Base-by-base conservation (phyloP, 2,329 filamentous ascomycete genomes). In the Colletotrichum cordylinicola region DNA sequence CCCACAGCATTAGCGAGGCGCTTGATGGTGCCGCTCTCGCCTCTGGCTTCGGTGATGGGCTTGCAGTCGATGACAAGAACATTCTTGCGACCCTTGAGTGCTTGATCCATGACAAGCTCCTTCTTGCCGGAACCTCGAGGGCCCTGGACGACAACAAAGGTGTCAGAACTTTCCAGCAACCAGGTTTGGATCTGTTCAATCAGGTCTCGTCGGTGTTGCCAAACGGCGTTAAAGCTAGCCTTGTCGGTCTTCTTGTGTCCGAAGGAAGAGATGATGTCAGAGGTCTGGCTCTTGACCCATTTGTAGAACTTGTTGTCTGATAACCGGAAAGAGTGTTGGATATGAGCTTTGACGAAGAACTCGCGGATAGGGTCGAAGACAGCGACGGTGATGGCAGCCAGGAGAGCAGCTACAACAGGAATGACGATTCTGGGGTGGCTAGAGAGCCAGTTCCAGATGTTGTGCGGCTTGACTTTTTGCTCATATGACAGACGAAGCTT, bases 281-380 rank as follows among this genome's bases (percentile, higher is more conserved):
- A 89, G 4, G 93, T 92, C 80, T 95, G 94, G 60, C 90, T 90
- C 81, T 94, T 94, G 81, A 98, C 91, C 96, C 96, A 98, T 76
- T 93, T 91, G 84, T 95, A 94, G 18, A 96, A 81, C 62, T 87
- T 89, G 80, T 93, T 96, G 77, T 97, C 93, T 60, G 92, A 92
- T 37, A 97, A 87, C 73, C 94, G 91, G 76, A 97, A 92, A 0
- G 93, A 92, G 62, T 93, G 91, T 37, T 96, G 95, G 67, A 99
- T 93, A 82, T 98, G 96, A 6, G 94, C 90, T 81, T 95, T 95
- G 85, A 98, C 95, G 80, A 98, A 98, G 82, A 98, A 97, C 1
- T 96, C 96, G 60, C 97, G 92, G 74, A 99, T 96, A 0, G 97
- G 97, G 80, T 99, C 97, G 81, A 99, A 98, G 9, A 98, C 89